These are phyloP conservation scores for Oryza punctata DNA, from an alignment of 176 grass and related monocot species.

Conservation along the genomic window DNA sequence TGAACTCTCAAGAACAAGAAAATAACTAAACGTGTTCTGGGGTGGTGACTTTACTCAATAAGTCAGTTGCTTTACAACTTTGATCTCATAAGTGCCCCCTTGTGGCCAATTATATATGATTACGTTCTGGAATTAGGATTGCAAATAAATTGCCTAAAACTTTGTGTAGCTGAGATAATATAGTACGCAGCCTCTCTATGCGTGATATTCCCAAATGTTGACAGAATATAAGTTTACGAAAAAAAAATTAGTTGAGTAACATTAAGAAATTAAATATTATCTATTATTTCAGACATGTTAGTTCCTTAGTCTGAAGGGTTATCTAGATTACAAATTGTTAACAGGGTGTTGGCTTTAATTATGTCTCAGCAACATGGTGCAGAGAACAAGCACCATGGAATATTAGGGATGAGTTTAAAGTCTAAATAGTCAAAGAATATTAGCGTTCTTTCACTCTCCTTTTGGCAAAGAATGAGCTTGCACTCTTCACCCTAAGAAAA, in stretches of 20 bases:
- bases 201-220: neutral
- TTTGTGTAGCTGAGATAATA: neutral
- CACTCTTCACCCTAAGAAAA: slow-evolving; percentile 43
- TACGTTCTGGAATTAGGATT: slow-evolving; percentile 7
- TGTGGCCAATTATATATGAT: slow-evolving; percentile 19
- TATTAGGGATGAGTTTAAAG: slow-evolving; percentile 9
- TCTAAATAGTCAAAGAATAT: neutral
- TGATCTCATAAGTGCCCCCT: neutral
- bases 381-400: neutral
- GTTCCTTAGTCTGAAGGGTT: neutral
- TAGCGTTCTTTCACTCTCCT: slow-evolving; percentile 6
- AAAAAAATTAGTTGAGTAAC: neutral
- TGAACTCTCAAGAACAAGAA: neutral
- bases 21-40: slow-evolving; percentile 11
- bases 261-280: neutral
- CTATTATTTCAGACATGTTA: neutral
- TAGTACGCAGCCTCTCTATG: neutral
- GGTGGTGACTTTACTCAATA: slow-evolving; percentile 11
- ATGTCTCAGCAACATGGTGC: slow-evolving; percentile 6
- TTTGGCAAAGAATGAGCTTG: slow-evolving; percentile 42
- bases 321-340: neutral
- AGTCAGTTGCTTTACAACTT: neutral
- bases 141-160: neutral
- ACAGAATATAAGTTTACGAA: neutral
- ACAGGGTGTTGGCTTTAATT: neutral